phyloP scores from a whole-genome alignment of 202 grass and related monocot genomes.

The Panicum virgatum region DNA sequence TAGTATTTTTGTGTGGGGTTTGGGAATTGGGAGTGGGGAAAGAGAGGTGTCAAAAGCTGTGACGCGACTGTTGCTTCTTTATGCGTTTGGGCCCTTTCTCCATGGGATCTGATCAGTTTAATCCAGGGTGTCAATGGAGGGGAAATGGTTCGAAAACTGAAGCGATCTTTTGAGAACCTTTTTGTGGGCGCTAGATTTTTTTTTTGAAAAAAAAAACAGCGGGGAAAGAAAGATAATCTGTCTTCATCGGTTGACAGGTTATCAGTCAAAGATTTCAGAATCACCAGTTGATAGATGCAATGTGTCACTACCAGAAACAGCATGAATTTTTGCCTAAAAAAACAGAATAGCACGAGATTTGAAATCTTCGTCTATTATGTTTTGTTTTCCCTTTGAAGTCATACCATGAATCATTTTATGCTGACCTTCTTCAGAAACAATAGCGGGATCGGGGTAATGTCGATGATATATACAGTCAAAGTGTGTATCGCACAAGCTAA shows the following conservation, averaged over 20 bases:
- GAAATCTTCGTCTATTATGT: neutral
- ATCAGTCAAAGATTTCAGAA: neutral
- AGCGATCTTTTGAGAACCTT: neutral
- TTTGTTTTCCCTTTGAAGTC: neutral
- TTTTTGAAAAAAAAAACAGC: neutral
- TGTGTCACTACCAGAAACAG: neutral
- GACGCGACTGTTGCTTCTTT: slow-evolving; percentile 4
- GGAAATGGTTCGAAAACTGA: slow-evolving; percentile 29
- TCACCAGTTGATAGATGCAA: neutral
- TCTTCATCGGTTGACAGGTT: neutral
- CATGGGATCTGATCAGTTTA: slow-evolving; percentile 3
- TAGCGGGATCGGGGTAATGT: neutral
- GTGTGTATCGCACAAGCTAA: neutral
- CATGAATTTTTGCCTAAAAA: neutral
- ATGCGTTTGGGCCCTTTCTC: neutral
- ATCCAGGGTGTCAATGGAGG: neutral
- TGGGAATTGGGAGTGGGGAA: neutral
- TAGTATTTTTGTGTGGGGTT: neutral
- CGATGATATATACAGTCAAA: neutral
- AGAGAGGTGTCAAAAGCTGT: slow-evolving; percentile 28
- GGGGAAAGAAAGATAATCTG: neutral
- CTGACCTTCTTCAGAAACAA: neutral
- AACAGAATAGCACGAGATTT: neutral
- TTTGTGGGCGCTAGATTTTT: neutral
- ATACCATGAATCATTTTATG: neutral